These are phyloP conservation scores for Rutstroemia sp. DNA, from an alignment of 2,329 filamentous ascomycete species.

Conservation along the genomic window DNA sequence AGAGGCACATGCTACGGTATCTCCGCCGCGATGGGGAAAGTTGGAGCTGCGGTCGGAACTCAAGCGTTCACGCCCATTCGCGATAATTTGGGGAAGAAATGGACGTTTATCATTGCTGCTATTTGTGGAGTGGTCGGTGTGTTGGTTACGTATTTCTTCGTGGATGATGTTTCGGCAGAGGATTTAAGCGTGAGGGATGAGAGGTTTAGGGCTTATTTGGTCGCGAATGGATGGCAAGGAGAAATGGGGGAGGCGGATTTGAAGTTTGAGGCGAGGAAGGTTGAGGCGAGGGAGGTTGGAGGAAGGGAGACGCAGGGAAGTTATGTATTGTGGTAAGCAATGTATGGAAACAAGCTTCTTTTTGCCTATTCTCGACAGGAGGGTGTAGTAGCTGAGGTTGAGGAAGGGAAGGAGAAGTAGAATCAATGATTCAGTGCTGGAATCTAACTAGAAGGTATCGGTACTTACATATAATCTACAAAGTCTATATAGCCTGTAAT, in stretches of 20 bases:
- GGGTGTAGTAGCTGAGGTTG: not conserved
- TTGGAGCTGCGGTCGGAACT: constrained; percentile 43
- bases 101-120: constrained; percentile 46
- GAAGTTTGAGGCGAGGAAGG: constrained; percentile 28
- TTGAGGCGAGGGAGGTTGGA: not conserved
- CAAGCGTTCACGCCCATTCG: constrained; percentile 43
- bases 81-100: constrained; percentile 37
- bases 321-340: no score
- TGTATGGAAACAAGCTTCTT: no score
- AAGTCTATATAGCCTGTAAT: no score
- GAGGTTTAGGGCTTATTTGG: constrained; percentile 37
- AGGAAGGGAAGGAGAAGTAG: not conserved
- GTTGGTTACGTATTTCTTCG: constrained; percentile 40
- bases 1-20: constrained; percentile 44
- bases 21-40: constrained; percentile 44
- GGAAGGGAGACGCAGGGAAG: no score
- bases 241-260: constrained; percentile 37
- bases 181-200: constrained; percentile 38
- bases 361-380: no score
- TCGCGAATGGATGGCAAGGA: constrained; percentile 39
- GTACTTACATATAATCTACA: not conserved
- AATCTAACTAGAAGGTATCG: not conserved
- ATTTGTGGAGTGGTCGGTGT: constrained; percentile 42
- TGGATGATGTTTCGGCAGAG: constrained; percentile 38
- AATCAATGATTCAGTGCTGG: not conserved